Percentiles rank a stretch among this genome's conserved stretches.
phyloP scores from a whole-genome alignment of 2,329 filamentous ascomycete species.

The Colletotrichum theobromicola region DNA sequence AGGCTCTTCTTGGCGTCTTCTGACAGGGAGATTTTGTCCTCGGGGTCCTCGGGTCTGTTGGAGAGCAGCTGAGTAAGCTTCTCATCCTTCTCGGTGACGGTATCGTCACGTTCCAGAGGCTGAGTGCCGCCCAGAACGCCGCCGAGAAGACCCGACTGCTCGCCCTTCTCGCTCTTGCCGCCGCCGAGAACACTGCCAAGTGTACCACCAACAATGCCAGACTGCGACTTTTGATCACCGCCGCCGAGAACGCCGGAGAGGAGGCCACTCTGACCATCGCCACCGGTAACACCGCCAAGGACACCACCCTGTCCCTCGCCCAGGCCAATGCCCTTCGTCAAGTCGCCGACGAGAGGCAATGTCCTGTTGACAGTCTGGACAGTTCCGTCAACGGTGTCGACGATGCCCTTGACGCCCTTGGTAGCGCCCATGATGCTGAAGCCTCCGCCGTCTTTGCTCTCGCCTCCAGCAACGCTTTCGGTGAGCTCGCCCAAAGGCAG shows the following conservation, averaged over 20 bases:
- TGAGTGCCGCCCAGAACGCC: slow-evolving; percentile 7
- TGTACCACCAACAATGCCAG: neutral
- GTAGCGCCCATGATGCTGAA: slow-evolving; percentile 34
- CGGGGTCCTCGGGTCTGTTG: slow-evolving; percentile 6
- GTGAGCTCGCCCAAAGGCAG: slow-evolving; percentile 39
- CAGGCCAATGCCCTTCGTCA: slow-evolving; percentile 22
- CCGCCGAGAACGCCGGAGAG: neutral
- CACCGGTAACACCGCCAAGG: slow-evolving; percentile 11
- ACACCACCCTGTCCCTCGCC: slow-evolving; percentile 19
- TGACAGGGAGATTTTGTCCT: slow-evolving; percentile 9
- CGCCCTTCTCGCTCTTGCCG: neutral
- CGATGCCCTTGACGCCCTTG: slow-evolving; percentile 27
- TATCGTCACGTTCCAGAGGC: slow-evolving; percentile 12
- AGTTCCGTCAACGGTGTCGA: slow-evolving; percentile 23
- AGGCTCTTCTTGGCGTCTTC: slow-evolving; percentile 23
- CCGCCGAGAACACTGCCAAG: slow-evolving; percentile 10
- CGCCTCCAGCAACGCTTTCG: slow-evolving; percentile 43
- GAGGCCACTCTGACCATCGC: neutral
- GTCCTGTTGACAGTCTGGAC: slow-evolving; percentile 28
- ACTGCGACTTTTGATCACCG: neutral
- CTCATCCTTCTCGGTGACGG: slow-evolving; percentile 17
- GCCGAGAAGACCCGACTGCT: neutral
- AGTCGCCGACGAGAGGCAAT: slow-evolving; percentile 19
- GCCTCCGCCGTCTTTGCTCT: slow-evolving; percentile 32
- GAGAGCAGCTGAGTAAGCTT: slow-evolving; percentile 16